phyloP scores from a whole-genome alignment of 441 rosid genomes.

The Rhodomyrtus psidioides region DNA sequence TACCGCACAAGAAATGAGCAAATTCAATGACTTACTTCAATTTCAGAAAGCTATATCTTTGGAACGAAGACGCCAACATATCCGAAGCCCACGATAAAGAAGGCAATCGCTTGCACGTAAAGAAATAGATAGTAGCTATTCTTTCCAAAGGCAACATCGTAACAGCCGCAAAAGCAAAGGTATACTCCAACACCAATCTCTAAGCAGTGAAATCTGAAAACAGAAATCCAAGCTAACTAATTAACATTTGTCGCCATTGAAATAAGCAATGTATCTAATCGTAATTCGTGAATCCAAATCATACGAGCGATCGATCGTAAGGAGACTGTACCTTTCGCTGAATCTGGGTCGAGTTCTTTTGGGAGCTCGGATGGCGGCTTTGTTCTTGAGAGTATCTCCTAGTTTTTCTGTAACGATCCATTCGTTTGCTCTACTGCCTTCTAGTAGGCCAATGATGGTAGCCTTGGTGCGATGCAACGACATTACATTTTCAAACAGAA shows the following conservation, averaged over 20 bases:
- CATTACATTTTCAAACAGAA: neutral
- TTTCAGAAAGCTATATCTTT: neutral
- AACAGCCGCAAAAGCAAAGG: neutral
- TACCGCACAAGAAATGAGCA: neutral
- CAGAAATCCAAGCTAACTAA: neutral
- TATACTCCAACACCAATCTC: neutral
- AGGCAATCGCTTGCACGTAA: neutral
- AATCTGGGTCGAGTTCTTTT: neutral
- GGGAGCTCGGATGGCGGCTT: neutral
- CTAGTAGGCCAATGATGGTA: neutral
- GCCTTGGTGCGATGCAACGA: conserved; percentile 1
- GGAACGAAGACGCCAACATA: neutral
- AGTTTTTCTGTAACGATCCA: neutral
- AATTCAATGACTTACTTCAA: neutral
- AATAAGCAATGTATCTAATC: neutral
- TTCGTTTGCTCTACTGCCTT: neutral
- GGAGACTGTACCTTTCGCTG: neutral
- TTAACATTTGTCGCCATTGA: neutral
- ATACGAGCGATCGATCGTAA: neutral
- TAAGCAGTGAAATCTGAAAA: neutral
- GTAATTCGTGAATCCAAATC: neutral
- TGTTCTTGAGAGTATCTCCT: neutral
- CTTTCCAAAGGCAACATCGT: neutral
- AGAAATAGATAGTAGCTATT: neutral
- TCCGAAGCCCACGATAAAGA: neutral